Base-by-base conservation (phyloP, 1,284 basidiomycete genomes). In the Ustilago crameri region DNA sequence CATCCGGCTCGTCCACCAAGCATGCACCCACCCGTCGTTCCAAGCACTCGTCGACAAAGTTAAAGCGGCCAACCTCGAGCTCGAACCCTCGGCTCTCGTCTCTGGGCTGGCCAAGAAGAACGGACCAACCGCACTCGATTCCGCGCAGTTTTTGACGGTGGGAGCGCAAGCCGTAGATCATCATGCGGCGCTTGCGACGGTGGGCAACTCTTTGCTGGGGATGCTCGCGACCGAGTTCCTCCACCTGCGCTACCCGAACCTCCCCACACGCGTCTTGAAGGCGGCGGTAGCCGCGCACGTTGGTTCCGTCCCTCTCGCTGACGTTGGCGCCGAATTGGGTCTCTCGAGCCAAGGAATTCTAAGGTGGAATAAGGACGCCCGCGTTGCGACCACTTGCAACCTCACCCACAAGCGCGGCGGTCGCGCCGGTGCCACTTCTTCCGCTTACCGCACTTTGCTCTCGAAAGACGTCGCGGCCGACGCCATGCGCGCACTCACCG, bases 161-260 rank as follows among this genome's bases (percentile, higher is more conserved):
- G 14, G 37, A 0, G 18, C 24, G 2, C 53, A 66, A 15, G 26
- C 9, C 0, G 51, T 71, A 5, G 52, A 73, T 4, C 76, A 90
- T 88, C 97, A 98, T 84, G 90, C 88, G n/a, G 88, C 91, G 46
- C 88, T 97, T 5, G 87, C 91, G 0, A 84, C 88, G 0, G 84
- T 96, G 7, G 95, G 95, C 30, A 98, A 98, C 85, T 88, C 91
- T 1, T 87, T 98, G 52, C 88, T 98, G 81, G 95, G 95, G 51
- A 87, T 98, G 38, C 93, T 98, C 75, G 91, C 92, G 5, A 86
- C 91, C 0, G 95, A 99, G 85, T 89, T 91, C 82, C 85, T 98
- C 30, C 88, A 92, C 61, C 87, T 90, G 9, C 87, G 89, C 45
- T 98, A 91, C 84, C 95, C 96, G 0, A 90, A 96, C 83, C 87